Conservation (phyloP, 129 eudicot species). For the Heracleum sosnowskyi region DNA sequence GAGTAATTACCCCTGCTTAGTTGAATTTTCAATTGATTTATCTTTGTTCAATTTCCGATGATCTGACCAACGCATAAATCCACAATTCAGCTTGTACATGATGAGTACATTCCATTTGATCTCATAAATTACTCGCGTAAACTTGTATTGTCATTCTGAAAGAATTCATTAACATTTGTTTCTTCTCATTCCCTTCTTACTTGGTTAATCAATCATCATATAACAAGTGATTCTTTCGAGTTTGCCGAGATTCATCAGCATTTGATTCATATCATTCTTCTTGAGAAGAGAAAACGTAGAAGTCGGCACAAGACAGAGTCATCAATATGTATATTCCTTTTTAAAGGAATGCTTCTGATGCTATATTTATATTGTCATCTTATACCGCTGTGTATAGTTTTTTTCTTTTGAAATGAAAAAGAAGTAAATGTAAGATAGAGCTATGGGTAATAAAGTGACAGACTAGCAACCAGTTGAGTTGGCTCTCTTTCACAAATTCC, state of each 20-base stretch:
- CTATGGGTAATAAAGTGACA: background rate
- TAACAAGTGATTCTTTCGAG: background rate
- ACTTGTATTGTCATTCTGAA: too few species aligned
- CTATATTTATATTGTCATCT: background rate
- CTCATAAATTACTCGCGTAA: too few species aligned
- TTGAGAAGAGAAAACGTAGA: background rate
- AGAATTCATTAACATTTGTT: too few species aligned
- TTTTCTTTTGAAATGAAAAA: background rate
- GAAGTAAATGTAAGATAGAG: background rate
- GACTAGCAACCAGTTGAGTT: background rate
- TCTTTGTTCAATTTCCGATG: too few species aligned
- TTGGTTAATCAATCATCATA: background rate
- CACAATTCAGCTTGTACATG: too few species aligned
- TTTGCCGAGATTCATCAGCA: background rate
- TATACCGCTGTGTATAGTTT: background rate
- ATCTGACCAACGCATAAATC: too few species aligned
- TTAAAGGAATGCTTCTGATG: background rate
- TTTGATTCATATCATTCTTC: background rate
- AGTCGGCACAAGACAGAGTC: background rate
- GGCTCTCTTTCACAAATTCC: background rate
- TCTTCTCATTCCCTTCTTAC: too few species aligned
- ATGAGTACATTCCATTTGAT: too few species aligned
- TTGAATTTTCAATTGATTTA: too few species aligned
- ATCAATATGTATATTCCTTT: background rate
- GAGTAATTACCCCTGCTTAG: background rate